Conservation (phyloP, 2,329 filamentous ascomycete genomes). For the Alternaria triticimaculans region DNA sequence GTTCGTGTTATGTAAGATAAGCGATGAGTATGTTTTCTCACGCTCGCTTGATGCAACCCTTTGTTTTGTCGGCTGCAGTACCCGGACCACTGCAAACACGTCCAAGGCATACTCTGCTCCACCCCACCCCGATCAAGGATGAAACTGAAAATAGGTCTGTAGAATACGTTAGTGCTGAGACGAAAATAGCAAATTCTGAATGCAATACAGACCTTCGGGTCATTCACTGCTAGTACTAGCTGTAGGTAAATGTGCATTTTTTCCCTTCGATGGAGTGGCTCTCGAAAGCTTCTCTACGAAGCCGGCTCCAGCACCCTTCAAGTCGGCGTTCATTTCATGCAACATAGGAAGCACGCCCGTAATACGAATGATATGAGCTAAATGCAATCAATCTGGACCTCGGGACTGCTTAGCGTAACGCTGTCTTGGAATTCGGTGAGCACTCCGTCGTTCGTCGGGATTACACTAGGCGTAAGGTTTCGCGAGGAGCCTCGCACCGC, state of each 20-base stretch:
- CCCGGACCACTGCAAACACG: not conserved
- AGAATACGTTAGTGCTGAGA: not conserved
- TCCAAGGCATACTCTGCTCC: not conserved
- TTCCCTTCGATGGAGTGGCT: not conserved
- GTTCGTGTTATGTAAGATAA: not conserved
- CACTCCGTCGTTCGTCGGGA: not conserved
- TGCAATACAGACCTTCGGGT: not conserved
- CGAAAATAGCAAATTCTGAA: not conserved
- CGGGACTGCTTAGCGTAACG: not conserved
- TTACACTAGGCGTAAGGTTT: not conserved
- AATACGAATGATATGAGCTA: not conserved
- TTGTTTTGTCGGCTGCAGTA: not conserved
- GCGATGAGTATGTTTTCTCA: not conserved
- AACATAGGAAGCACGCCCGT: not conserved
- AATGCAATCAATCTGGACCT: not conserved
- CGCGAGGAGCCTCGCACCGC: not conserved
- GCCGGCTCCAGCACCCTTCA: not conserved
- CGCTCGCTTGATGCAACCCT: not conserved
- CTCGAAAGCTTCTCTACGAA: not conserved
- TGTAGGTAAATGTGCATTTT: not conserved
- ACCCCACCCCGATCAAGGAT: not conserved
- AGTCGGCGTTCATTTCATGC: not conserved
- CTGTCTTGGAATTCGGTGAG: not conserved
- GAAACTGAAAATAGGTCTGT: not conserved
- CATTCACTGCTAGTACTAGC: not conserved